phyloP scores from a whole-genome alignment of 257 asterid genomes.

The Solanum tacnaense region DNA sequence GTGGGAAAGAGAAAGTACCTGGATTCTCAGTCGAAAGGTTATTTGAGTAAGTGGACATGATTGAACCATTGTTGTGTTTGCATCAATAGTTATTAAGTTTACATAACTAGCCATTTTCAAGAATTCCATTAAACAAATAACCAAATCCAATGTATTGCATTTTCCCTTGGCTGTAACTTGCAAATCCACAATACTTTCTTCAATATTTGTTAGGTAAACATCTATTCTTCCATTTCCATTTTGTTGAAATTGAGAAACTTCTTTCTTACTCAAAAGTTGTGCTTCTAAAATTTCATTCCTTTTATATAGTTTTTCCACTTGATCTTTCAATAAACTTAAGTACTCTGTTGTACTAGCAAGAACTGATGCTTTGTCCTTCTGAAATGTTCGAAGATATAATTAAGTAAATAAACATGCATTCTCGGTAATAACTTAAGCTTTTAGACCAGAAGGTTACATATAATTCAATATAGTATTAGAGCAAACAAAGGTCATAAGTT shows the following conservation, averaged over 20 bases:
- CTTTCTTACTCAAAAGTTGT: constrained; percentile 1
- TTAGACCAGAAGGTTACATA: background rate
- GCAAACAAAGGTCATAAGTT: background rate
- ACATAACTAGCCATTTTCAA: constrained; percentile 30
- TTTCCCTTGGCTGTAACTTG: constrained; percentile 40
- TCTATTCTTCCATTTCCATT: constrained; percentile 10
- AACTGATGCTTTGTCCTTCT: constrained; percentile 85
- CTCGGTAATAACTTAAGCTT: background rate
- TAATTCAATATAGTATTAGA: too few relatives aligned
- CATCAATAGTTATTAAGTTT: constrained; percentile 31
- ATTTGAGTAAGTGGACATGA: constrained; percentile 21
- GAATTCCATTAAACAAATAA: constrained; percentile 33
- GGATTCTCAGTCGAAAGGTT: constrained; percentile 32
- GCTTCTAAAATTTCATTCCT: constrained; percentile 40
- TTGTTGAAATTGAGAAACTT: background rate
- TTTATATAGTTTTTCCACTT: constrained; percentile 39
- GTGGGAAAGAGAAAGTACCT: constrained; percentile 26
- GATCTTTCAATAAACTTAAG: constrained; percentile 39
- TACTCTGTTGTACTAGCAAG: constrained; percentile 51
- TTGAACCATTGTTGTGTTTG: constrained; percentile 32
- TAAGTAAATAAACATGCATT: background rate
- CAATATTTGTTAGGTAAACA: constrained; percentile 25
- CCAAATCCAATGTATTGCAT: constrained; percentile 31
- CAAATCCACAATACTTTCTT: constrained; percentile 41
- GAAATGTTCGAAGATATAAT: background rate